Base-by-base conservation (phyloP, 164 flowering plant species). In the Protea cynaroides region DNA sequence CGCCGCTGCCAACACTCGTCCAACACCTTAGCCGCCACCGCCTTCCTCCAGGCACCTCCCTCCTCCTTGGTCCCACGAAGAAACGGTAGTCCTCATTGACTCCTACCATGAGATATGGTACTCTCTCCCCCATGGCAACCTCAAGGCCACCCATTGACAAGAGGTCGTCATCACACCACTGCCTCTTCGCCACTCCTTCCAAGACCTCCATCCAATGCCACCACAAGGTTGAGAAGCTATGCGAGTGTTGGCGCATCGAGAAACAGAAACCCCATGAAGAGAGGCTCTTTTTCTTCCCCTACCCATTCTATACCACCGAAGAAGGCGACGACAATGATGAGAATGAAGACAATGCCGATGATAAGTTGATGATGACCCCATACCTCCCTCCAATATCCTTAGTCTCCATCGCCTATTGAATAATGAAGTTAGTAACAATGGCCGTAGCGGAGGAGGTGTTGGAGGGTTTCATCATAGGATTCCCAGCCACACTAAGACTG, bases 211-310 rank as follows among this genome's bases (percentile, higher is more conserved):
- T 84, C 13, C 93, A 91, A 81, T 91, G 97, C 78, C 90, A 96
- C 24, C 96, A 91, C 74, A 91, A 91, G 83, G 81, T 91, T 70
- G 97, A 91, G 81, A 91, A 91, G 79, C 87, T 91, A 56, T 78
- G 97, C 15, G 82, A 86, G 62, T 83, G 96, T n/a, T 87, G 84
- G 72, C 82, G 93, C 6, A 64, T 86, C 21, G 97, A 91, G 75
- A 82, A 75, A 62, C 97, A 86, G 60, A 79, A 88, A 11, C 63
- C 77, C 79, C 34, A 80, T 87, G 81, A 85, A 81, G 62, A 67
- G 64, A 14, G 88, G 85, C 0, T 60, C 73, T 5, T 17, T 69
- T 44, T 54, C 59, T 2, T n/a, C n/a, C n/a, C n/a, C 56, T 23
- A 60, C 23, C 3, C 34, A 51, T 8, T 37, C 65, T 14, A 52